Base-by-base conservation (phyloP, 2,329 filamentous ascomycete genomes). In the Coleophoma eucalyptorum region DNA sequence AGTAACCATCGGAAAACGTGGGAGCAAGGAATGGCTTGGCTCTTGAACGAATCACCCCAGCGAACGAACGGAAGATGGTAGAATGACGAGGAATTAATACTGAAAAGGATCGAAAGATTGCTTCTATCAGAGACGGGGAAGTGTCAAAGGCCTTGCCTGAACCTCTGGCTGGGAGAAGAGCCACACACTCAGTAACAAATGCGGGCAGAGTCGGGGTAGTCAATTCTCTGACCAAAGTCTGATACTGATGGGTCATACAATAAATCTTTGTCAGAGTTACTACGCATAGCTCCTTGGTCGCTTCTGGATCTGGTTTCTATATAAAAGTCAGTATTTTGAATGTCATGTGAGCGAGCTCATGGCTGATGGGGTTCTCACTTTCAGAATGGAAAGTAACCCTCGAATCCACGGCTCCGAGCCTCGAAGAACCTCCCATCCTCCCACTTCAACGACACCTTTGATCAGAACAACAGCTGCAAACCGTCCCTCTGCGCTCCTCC, bases 261-360 rank as follows among this genome's bases (percentile, higher is more conserved):
- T 94, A 97, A 59, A 97, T 91, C 62, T 88, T 86, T 18, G 89
- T 88, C 54, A 97, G 73, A 13, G 89, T 83, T 54, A 94, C 80
- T 46, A 96, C 75, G 58, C 82, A 83, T 52, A 97, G 69, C 65
- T 87, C 87, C 65, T 94, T 95, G 33, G 84, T 84, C 4, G 86
- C 81, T 6, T 80, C 67, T 3, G 89, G 83, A 61, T 96, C 90
- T 10, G 86, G 83, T 78, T 90, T 96, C 82, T 90, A 58, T 12
- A 8, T 8, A 7, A 38, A 33, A n/a, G 53, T 33, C 43, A 18
- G 35, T 21, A 15, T 32, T 46, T n/a, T 31, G 10, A 12, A 43
- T 16, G 18, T 47, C 7, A 32, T 42, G 16, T 26, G 8, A 44
- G 26, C 20, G 42, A 19, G 26, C 41, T 43, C 38, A 50, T 16